Evolutionary conservation across 208 protist genomes (phyloP), one percentile per base, ranked within the genome.

Genomic region (Borovskyia barvae): DNA sequence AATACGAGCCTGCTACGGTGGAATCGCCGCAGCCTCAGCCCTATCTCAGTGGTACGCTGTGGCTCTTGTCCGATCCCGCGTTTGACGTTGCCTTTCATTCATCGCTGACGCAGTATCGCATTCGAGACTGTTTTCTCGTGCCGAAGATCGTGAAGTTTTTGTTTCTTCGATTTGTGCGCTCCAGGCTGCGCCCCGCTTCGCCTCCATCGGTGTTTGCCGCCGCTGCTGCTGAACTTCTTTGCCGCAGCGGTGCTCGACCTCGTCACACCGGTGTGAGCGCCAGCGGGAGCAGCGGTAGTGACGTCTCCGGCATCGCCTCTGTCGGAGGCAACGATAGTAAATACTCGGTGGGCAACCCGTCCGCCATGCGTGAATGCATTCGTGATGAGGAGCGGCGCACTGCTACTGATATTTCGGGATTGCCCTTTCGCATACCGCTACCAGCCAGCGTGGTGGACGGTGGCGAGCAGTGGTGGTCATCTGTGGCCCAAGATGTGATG

Each of bases 21-120:
- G 82, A 90, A 40, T 72, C 66, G 5, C 76, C 80, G 37, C 74
- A 70, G 35, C 54, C 72, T 24, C 74, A 72, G 49, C 87, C 84
- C 12, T 87, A 79, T 28, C 67, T 95, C 7, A 56, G 76, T 40
- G 76, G 75, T 54, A 87, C 63, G 4, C 19, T 92, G 17, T 95
- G 85, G 82, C 73, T 94, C 6, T 75, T 90, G 39, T 95, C 88
- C 1, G 85, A 95, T 39, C 88, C 88, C 6, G 65, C 70, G 35
- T 95, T 95, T 46, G 82, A 87, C 42, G 70, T 91, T 40, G 61
- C 77, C 51, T 56, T 95, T 40, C 70, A 77, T 39, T 88, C 85
- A 1, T 75, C 72, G 12, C 54, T 92, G 17, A 88, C 75, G 37
- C 80, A 66, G 12, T 76, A 85, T 25, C 57, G 63, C 22, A 83